Evolutionary conservation across 257 asterid genomes (phyloP).

Genomic region (Nicotiana paniculata): DNA sequence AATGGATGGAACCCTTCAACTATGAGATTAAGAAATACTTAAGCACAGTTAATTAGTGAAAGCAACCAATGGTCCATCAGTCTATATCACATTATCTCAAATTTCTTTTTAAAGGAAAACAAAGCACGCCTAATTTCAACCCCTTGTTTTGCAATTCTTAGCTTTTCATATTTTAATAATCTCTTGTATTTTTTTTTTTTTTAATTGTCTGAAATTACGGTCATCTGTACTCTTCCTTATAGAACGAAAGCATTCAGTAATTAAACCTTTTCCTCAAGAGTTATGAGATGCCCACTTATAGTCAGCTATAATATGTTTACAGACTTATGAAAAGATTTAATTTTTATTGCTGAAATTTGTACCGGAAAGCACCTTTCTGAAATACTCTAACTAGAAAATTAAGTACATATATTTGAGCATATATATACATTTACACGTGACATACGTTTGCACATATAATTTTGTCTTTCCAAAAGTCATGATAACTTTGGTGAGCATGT

Average conservation of each 20-base stretch:
- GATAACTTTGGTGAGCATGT: neutral
- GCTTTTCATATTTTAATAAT: neutral
- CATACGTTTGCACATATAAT: neutral
- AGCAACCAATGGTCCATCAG: constrained; percentile 6
- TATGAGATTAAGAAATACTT: neutral
- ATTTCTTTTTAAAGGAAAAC: constrained; percentile 8
- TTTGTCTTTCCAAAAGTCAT: neutral
- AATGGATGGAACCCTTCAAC: constrained; percentile 5
- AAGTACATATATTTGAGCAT: neutral
- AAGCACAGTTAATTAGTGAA: neutral
- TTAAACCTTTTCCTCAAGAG: neutral
- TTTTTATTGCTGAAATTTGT: neutral
- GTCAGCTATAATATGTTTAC: neutral
- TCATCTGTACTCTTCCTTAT: neutral
- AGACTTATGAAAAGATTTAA: neutral
- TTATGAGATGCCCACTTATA: neutral
- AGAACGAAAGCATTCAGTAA: neutral
- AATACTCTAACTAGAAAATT: neutral
- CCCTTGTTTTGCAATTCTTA: constrained; percentile 6
- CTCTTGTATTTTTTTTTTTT: neutral
- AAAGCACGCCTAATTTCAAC: constrained; percentile 6
- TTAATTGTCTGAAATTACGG: neutral
- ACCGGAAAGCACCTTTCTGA: neutral
- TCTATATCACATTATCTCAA: constrained; percentile 4
- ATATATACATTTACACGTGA: neutral